Percentiles rank a stretch among this genome's conserved stretches.
Evolutionary conservation across 176 grass and related monocot genomes (phyloP).

Genomic region (Triticum aestivum): DNA sequence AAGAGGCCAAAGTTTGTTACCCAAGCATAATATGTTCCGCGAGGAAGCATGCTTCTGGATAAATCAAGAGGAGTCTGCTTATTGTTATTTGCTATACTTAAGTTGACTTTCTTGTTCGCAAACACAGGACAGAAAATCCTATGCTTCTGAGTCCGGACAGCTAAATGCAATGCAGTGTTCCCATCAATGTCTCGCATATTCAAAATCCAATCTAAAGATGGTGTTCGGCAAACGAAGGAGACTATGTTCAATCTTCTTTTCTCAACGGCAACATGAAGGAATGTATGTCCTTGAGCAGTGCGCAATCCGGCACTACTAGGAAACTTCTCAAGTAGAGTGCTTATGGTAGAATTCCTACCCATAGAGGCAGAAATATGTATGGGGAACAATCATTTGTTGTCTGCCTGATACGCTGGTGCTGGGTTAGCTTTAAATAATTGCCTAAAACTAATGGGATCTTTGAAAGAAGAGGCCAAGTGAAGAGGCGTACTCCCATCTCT

Average conservation of each 20-base stretch:
- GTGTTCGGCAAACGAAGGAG: not conserved
- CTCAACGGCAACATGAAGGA: not conserved
- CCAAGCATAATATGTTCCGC: not conserved
- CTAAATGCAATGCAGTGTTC: slow-evolving; percentile 26
- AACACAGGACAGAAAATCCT: not conserved
- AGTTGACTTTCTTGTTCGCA: not conserved
- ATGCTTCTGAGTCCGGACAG: not conserved
- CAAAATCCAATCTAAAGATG: not conserved
- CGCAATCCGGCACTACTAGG: not conserved
- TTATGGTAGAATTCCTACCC: fast-evolving
- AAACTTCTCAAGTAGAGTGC: not conserved
- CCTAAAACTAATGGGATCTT: not conserved
- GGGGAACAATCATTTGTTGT: not conserved
- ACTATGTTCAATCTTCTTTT: not conserved
- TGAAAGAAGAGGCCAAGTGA: not conserved
- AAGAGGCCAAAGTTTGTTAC: not conserved
- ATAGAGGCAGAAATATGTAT: no score
- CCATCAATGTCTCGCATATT: slow-evolving; percentile 33
- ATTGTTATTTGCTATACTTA: not conserved
- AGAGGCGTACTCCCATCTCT: not conserved
- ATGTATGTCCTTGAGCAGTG: not conserved
- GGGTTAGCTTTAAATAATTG: not conserved
- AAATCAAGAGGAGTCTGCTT: not conserved
- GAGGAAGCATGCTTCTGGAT: not conserved
- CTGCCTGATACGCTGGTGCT: not conserved